Evolutionary conservation across 176 grass and related monocot genomes (phyloP).

Genomic region (Oryza brachyantha): DNA sequence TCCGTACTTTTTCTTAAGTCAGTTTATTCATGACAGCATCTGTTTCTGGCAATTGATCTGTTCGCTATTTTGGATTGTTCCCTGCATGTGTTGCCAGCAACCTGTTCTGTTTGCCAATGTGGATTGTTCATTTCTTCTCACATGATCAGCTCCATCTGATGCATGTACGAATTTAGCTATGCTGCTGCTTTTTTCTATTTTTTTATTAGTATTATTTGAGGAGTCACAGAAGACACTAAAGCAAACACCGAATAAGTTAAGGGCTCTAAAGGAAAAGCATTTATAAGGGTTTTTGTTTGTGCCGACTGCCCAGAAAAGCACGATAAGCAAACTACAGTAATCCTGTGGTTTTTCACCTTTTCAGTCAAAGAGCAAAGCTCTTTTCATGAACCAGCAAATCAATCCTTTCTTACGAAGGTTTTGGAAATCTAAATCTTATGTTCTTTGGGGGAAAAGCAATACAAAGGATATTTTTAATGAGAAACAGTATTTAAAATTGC

Average conservation of each 20-base stretch:
- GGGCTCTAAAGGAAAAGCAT: not conserved
- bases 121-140: not conserved
- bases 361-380: not conserved
- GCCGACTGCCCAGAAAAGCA: not conserved
- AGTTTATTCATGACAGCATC: not conserved
- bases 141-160: not conserved
- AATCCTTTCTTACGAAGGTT: not conserved
- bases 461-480: not conserved
- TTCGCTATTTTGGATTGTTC: not conserved
- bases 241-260: not conserved
- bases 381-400: not conserved
- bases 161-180: no score
- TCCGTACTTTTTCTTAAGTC: conserved; percentile 6
- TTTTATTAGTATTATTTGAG: not conserved
- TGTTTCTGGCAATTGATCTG: not conserved
- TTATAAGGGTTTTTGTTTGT: conserved; percentile 8
- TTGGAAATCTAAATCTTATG: not conserved
- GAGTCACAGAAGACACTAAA: conserved; percentile 5
- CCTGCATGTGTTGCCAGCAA: conserved; percentile 22
- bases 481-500: not conserved
- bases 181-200: not conserved
- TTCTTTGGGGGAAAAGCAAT: not conserved
- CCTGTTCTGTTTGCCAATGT: not conserved
- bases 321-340: conserved; percentile 1
- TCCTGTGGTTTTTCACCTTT: not conserved